A percentile compares a stretch with the other conserved stretches of the same genome.
phyloP scores from a whole-genome alignment of 2,329 filamentous ascomycete genomes.

The Ceratocystis ficicola region DNA sequence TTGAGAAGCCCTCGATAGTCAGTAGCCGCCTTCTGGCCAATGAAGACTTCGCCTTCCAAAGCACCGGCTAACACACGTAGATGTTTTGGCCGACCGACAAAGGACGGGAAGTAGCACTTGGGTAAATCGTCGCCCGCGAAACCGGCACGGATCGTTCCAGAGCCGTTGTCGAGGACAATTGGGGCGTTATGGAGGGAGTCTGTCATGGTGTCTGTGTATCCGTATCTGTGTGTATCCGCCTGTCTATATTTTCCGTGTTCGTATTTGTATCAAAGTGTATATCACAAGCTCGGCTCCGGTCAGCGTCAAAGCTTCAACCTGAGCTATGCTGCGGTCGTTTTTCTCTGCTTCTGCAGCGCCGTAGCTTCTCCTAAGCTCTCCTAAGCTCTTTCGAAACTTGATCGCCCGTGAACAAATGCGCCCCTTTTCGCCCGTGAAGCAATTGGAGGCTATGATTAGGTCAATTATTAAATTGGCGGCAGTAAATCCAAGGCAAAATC shows the following conservation, averaged over 20 bases:
- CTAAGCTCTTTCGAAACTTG: too few relatives aligned
- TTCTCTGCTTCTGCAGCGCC: not conserved
- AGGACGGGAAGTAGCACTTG: slow-evolving; percentile 95
- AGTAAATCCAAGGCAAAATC: too few relatives aligned
- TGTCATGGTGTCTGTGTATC: slow-evolving; percentile 33
- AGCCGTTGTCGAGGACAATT: slow-evolving; percentile 98
- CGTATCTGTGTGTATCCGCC: slow-evolving; percentile 21
- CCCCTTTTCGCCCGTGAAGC: not conserved
- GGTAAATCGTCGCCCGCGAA: slow-evolving; percentile 94
- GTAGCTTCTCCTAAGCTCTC: not conserved
- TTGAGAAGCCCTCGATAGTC: slow-evolving; percentile 87
- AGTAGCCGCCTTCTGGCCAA: slow-evolving; percentile 75
- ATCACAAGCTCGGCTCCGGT: not conserved
- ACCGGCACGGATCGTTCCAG: slow-evolving; percentile 89
- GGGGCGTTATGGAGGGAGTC: slow-evolving; percentile 83
- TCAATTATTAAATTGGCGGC: not conserved
- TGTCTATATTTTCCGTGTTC: not conserved
- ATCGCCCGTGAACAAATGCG: too few relatives aligned
- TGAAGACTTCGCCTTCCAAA: slow-evolving; percentile 92
- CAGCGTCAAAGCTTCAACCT: slow-evolving; percentile 3
- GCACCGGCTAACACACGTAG: slow-evolving; percentile 89
- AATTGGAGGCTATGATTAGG: not conserved
- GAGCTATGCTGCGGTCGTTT: not conserved
- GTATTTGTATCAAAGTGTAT: not conserved
- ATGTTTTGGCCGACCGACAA: slow-evolving; percentile 93